These are phyloP conservation scores for Malus hybrid DNA, from an alignment of 331 rosid genomes.

Conservation along the genomic window DNA sequence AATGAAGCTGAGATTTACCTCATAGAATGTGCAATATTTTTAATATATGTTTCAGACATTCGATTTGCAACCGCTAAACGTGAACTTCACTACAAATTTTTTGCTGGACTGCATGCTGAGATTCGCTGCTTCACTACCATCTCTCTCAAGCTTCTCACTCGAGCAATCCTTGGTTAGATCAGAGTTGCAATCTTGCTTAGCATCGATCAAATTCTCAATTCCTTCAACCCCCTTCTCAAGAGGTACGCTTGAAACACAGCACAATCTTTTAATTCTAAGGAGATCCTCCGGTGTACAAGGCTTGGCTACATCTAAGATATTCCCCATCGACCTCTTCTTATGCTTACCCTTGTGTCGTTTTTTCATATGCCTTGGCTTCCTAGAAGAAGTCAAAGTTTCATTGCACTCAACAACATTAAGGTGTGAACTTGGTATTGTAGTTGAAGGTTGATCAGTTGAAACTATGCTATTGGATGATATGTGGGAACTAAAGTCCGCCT, in stretches of 20 bases:
- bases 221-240: slow-evolving; percentile 11
- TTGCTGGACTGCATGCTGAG: slow-evolving; percentile 6
- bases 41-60: not conserved
- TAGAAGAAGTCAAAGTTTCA: slow-evolving; percentile 4
- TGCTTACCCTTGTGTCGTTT: slow-evolving; percentile 24
- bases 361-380: slow-evolving; percentile 19
- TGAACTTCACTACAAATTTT: slow-evolving; percentile 24
- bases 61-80: slow-evolving; percentile 15
- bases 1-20: slow-evolving; percentile 7
- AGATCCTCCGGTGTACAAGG: slow-evolving; percentile 33
- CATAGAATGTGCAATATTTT: not conserved
- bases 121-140: slow-evolving; percentile 17
- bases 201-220: slow-evolving; percentile 6
- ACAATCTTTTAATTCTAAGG: slow-evolving; percentile 22
- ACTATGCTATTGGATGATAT: slow-evolving; percentile 7
- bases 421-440: slow-evolving; percentile 9
- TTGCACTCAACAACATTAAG: not conserved
- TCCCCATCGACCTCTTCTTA: slow-evolving; percentile 45
- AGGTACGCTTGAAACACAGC: slow-evolving; percentile 6
- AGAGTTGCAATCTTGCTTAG: slow-evolving; percentile 17
- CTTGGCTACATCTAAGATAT: slow-evolving; percentile 41
- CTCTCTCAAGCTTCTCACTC: slow-evolving; percentile 12
- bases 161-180: slow-evolving; percentile 21
- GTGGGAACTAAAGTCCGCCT: slow-evolving; percentile 1
- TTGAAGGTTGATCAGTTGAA: slow-evolving; percentile 6